Base-by-base conservation (phyloP, 2,329 filamentous ascomycete genomes). In the Furcasterigmium sp. region DNA sequence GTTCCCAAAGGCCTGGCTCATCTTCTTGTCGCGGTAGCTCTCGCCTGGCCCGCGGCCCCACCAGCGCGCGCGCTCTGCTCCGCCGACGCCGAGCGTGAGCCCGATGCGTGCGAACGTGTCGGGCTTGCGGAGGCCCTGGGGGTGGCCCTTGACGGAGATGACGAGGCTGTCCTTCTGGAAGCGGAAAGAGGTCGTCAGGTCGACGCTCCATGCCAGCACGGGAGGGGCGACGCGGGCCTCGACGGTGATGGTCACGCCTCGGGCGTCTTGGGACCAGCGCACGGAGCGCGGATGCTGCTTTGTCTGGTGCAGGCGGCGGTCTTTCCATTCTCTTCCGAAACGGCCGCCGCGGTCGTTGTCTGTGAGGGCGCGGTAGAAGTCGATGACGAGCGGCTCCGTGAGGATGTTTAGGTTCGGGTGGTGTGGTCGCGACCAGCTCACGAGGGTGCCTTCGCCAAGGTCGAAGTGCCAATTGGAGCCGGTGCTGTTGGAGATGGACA, bases 1-100 rank as follows among this genome's bases (percentile, higher is more conserved):
- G 39, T 71, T 74, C 7, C 78, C 82, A 4, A 84, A 61, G 1
- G 62, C 59, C 55, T 85, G 81, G 4, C 76, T 73, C 11, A 69
- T 56, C 57, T 85, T 84, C 64, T 75, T 82, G 62, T 88, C 84
- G 14, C 66, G 63, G 64, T 87, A 88, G 10, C 71, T 76, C 57
- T 86, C 82, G 3, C 78, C 78, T 0, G 80, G 80, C 0, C 84
- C 84, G 4, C 79, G 75, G 5, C 84, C 83, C 53, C 80, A 85
- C 83, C 83, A 88, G n/a, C 64, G 59, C 1, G 68, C 72, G 5
- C 55, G 51, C 5, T 62, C 55, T 19, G 70, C 59, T 15, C 51
- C 63, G 38, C 38, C 60, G 50, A 65, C 67, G 11, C 61, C 72
- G 51, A 64, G 70, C n/a, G 58, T 76, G 49, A 86, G 59, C 0